Percentiles rank a stretch among this genome's conserved stretches.
Conservation (phyloP, 2,329 filamentous ascomycete genomes). For the Fusarium torulosum region DNA sequence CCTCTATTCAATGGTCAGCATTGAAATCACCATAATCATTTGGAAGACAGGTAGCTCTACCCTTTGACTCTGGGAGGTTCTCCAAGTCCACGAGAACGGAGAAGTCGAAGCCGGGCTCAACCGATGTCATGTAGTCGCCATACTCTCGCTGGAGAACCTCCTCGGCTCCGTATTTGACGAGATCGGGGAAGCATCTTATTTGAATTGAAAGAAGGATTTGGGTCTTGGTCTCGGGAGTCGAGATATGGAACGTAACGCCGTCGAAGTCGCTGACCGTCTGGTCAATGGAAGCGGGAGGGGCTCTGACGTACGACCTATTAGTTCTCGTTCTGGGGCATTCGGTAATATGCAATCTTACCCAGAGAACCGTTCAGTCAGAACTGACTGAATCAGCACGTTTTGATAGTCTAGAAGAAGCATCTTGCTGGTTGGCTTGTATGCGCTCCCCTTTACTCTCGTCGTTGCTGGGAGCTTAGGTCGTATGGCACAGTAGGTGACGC, state of each 20-base stretch:
- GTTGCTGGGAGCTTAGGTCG: conserved; percentile 52
- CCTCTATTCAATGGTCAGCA: conserved; percentile 66
- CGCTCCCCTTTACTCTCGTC: conserved; percentile 48
- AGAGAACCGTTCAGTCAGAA: conserved; percentile 94
- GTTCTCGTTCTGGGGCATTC: conserved; percentile 45
- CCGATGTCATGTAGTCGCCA: conserved; percentile 86
- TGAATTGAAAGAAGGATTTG: conserved; percentile 95
- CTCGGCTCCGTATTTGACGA: conserved; percentile 93
- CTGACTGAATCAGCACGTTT: conserved; percentile 96
- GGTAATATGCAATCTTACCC: conserved; percentile 66
- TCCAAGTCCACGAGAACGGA: conserved; percentile 92
- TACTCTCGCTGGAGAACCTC: conserved; percentile 95
- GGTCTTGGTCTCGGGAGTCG: conserved; percentile 91
- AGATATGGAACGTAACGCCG: conserved; percentile 98
- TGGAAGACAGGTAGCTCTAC: conserved; percentile 55
- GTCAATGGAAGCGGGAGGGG: conserved; percentile 88
- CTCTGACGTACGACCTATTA: conserved; percentile 68
- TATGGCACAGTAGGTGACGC: conserved; percentile 51
- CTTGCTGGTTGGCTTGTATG: conserved; percentile 53
- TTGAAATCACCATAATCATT: not conserved
- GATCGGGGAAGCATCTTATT: conserved; percentile 93
- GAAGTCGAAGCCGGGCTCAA: conserved; percentile 96
- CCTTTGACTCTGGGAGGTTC: conserved; percentile 82
- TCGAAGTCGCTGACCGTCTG: conserved; percentile 99
- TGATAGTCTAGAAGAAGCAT: conserved; percentile 99